These are phyloP conservation scores for Davidsoniella virescens DNA, from an alignment of 2,329 filamentous ascomycete genomes.

Conservation along the genomic window DNA sequence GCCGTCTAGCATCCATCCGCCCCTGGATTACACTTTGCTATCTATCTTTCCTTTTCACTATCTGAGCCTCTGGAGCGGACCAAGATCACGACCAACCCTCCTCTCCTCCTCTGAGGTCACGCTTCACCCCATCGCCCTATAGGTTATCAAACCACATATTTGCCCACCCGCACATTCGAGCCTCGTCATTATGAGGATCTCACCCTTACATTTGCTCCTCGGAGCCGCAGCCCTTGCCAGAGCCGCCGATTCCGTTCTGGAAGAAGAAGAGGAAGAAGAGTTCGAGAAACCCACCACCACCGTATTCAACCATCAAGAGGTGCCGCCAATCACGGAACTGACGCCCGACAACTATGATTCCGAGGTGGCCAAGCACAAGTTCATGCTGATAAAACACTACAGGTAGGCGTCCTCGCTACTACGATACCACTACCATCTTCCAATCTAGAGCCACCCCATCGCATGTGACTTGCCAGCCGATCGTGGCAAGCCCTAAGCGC, in stretches of 20 bases:
- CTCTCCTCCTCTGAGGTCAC: too few relatives aligned
- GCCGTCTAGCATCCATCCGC: too few relatives aligned
- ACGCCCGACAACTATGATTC: slow-evolving; percentile 40
- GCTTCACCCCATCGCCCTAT: too few relatives aligned
- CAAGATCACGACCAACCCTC: background rate
- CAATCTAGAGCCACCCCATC: background rate
- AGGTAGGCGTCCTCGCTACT: slow-evolving; percentile 34
- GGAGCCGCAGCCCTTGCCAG: slow-evolving; percentile 27
- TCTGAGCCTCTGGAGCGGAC: too few relatives aligned
- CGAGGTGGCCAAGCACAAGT: slow-evolving; percentile 36
- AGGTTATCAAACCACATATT: too few relatives aligned
- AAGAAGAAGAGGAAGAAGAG: slow-evolving; percentile 20
- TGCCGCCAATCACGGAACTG: slow-evolving; percentile 49
- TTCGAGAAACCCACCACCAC: slow-evolving; percentile 24
- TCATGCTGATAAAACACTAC: slow-evolving; percentile 45
- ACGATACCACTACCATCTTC: background rate
- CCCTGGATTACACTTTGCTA: too few relatives aligned
- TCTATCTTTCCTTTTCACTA: too few relatives aligned
- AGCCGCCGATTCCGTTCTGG: slow-evolving; percentile 16
- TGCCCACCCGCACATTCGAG: background rate
- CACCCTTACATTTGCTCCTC: slow-evolving; percentile 29
- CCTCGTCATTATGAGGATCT: slow-evolving; percentile 28
- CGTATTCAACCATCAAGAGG: slow-evolving; percentile 48
- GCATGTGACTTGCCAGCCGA: too few relatives aligned
- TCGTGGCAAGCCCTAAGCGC: too few relatives aligned